phyloP scores from a whole-genome alignment of 2,329 filamentous ascomycete genomes.

The Penicillium italicum region DNA sequence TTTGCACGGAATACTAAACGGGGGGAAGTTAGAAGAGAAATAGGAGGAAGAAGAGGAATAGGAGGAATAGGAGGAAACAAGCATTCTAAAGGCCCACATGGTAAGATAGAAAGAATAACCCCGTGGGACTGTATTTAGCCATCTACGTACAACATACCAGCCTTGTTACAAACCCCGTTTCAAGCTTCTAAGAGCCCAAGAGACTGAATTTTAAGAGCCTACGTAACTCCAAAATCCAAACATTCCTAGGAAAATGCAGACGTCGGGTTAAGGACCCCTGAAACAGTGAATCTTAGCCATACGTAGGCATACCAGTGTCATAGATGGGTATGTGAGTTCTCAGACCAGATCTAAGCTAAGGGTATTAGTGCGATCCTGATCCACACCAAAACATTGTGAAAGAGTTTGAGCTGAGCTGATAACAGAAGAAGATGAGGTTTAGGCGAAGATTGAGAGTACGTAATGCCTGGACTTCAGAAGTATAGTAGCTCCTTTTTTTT shows the following conservation, averaged over 20 bases:
- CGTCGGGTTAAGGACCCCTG: not conserved
- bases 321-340: not conserved
- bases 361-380: slow-evolving; percentile 21
- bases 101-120: not conserved
- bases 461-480: slow-evolving; percentile 2
- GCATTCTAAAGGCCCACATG: not conserved
- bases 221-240: not conserved
- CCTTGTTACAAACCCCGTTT: not conserved
- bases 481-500: not conserved
- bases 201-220: not conserved
- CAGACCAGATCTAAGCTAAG: slow-evolving; percentile 16
- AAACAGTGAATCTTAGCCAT: not conserved
- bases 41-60: not conserved
- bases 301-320: not conserved
- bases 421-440: not conserved
- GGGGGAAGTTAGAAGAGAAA: not conserved
- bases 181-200: not conserved
- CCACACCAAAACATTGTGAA: slow-evolving; percentile 25
- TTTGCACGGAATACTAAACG: no score
- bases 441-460: slow-evolving; percentile 14
- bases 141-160: not conserved
- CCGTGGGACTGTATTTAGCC: not conserved
- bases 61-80: not conserved
- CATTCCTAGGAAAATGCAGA: slow-evolving; percentile 10
- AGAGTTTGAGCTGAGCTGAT: not conserved